Conservation (phyloP, 2,329 filamentous ascomycete genomes). For the Setomelanomma holmii region DNA sequence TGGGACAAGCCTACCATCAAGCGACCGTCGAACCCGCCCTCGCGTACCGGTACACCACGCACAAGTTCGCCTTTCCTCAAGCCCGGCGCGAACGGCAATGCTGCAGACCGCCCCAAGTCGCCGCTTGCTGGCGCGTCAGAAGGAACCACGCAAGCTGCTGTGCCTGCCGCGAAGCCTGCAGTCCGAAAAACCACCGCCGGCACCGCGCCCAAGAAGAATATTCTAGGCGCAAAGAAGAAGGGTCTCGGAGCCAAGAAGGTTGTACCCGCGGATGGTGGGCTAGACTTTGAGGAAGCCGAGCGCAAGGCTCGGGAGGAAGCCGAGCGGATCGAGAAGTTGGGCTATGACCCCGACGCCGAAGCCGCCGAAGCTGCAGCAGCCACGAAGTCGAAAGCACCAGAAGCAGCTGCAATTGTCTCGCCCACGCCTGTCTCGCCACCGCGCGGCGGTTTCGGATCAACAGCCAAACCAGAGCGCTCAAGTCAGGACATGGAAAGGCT, state of each 20-base stretch:
- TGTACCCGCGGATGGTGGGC: constrained; percentile 65
- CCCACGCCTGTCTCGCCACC: constrained; percentile 78
- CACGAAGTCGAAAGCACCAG: constrained; percentile 51
- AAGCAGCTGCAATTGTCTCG: constrained; percentile 69
- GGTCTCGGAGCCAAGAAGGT: constrained; percentile 75
- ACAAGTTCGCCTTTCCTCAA: constrained; percentile 89
- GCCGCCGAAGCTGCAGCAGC: constrained; percentile 47
- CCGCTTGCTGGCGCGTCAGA: constrained; percentile 65
- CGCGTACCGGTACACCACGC: constrained; percentile 85
- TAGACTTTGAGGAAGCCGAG: constrained; percentile 98
- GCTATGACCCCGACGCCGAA: constrained; percentile 93
- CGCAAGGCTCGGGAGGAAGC: constrained; percentile 97
- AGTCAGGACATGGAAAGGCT: constrained; percentile 85
- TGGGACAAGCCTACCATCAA: constrained; percentile 99
- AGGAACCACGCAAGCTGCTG: constrained; percentile 60
- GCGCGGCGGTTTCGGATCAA: constrained; percentile 68
- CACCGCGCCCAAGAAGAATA: constrained; percentile 78
- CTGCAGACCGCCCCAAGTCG: constrained; percentile 75
- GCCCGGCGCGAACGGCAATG: constrained; percentile 69
- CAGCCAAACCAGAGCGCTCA: constrained; percentile 59
- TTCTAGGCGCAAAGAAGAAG: constrained; percentile 78
- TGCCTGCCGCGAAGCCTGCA: constrained; percentile 74
- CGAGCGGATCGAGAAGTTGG: constrained; percentile 91
- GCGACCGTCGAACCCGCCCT: constrained; percentile 90
- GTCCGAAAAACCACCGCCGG: constrained; percentile 75